These are phyloP conservation scores for Penicillium silybi DNA, from an alignment of 495 filamentous ascomycete genomes.

Conservation along the genomic window DNA sequence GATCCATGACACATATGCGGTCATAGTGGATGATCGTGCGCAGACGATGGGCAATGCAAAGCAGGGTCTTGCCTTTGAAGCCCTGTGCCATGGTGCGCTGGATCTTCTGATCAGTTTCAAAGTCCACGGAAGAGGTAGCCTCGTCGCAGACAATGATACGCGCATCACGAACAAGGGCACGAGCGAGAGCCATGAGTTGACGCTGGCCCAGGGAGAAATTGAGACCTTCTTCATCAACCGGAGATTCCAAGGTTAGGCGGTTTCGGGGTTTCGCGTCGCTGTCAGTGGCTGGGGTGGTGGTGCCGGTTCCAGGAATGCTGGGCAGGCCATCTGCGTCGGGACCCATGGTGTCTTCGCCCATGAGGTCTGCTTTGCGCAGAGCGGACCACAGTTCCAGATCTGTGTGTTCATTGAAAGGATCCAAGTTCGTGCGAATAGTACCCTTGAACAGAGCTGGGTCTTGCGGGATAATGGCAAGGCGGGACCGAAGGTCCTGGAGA, in stretches of 20 bases:
- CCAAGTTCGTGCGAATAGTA: slow-evolving; percentile 85
- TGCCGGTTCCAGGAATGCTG: slow-evolving; percentile 16
- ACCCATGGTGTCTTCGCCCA: slow-evolving; percentile 44
- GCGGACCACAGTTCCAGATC: slow-evolving; percentile 88
- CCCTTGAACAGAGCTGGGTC: slow-evolving; percentile 93
- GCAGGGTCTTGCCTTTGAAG: slow-evolving; percentile 82
- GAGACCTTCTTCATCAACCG: slow-evolving; percentile 89
- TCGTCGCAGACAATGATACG: slow-evolving; percentile 97
- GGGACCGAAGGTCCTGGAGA: slow-evolving; percentile 78
- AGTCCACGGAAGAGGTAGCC: slow-evolving; percentile 87
- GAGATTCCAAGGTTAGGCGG: slow-evolving; percentile 75
- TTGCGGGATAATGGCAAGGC: slow-evolving; percentile 93
- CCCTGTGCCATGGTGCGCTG: slow-evolving; percentile 83
- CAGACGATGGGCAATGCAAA: slow-evolving; percentile 93
- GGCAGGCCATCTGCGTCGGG: slow-evolving; percentile 19
- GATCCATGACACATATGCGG: slow-evolving; percentile 93
- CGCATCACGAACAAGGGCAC: slow-evolving; percentile 78
- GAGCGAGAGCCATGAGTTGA: slow-evolving; percentile 90
- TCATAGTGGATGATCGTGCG: slow-evolving; percentile 94
- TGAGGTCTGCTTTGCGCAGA: slow-evolving; percentile 74
- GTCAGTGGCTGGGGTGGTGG: slow-evolving; percentile 8
- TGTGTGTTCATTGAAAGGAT: slow-evolving; percentile 84
- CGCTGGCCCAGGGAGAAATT: slow-evolving; percentile 97
- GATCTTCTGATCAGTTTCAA: slow-evolving; percentile 95
- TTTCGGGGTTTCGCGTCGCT: slow-evolving; percentile 17